phyloP scores from a whole-genome alignment of 192 early-diverging fungal genomes.

The Podila epigama region DNA sequence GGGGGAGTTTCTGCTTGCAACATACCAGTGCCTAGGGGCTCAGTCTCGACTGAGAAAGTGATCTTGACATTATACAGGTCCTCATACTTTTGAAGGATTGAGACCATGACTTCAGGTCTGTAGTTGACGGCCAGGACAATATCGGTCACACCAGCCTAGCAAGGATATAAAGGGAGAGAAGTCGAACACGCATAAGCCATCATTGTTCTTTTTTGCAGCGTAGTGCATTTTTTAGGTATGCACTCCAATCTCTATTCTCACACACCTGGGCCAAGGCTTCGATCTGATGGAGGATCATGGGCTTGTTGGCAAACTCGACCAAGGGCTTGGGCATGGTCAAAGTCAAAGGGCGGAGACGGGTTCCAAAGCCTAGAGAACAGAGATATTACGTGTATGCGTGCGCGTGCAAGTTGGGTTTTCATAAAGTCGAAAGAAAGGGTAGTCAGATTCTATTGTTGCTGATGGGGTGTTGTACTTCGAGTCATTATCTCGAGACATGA shows the following conservation, averaged over 20 bases:
- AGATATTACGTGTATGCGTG: not conserved
- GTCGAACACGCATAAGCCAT: no score
- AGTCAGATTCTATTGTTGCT: not conserved
- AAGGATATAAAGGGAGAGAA: not conserved
- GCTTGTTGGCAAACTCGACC: conserved; percentile 98
- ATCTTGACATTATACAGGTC: conserved; percentile 91
- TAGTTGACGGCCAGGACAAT: conserved; percentile 99
- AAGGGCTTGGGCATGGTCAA: conserved; percentile 97
- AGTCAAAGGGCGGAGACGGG: conserved; percentile 96
- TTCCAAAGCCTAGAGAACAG: conserved; percentile 84
- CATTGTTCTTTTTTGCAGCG: no score
- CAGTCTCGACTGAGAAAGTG: conserved; percentile 95
- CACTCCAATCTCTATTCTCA: not conserved
- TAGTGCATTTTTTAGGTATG: no score
- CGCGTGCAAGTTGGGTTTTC: not conserved
- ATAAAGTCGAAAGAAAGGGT: not conserved
- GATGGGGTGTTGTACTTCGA: no score
- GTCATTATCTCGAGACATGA: no score
- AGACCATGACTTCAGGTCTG: conserved; percentile 97
- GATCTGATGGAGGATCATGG: conserved; percentile 99
- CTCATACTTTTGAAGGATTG: conserved; percentile 94
- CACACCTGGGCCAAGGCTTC: conserved; percentile 94
- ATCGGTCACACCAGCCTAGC: conserved; percentile 94
- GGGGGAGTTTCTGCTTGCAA: not conserved
- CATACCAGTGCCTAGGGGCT: conserved; percentile 92